Evolutionary conservation across 2,329 filamentous ascomycete genomes (phyloP).

Genomic region (Pseudogymnoascus sp.): DNA sequence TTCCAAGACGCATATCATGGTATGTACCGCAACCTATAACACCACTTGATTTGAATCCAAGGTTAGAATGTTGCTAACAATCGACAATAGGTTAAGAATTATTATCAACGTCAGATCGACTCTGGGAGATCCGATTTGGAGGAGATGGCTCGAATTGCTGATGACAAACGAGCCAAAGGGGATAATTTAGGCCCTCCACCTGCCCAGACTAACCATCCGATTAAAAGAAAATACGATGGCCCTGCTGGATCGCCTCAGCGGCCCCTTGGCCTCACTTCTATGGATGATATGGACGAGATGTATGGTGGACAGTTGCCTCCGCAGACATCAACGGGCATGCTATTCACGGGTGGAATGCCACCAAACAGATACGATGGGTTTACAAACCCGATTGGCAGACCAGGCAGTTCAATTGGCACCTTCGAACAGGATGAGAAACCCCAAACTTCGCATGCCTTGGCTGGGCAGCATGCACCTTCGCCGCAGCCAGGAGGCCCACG

Average conservation of each 20-base stretch:
- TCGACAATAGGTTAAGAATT: slow-evolving; percentile 54
- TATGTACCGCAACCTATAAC: slow-evolving; percentile 33
- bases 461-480: slow-evolving; percentile 21
- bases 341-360: not conserved
- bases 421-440: slow-evolving; percentile 1
- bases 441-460: slow-evolving; percentile 10
- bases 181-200: slow-evolving; percentile 54
- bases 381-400: not conserved
- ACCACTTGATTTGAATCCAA: slow-evolving; percentile 21
- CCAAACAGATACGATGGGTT: slow-evolving; percentile 2
- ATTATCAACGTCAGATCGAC: slow-evolving; percentile 56
- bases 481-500: slow-evolving; percentile 19
- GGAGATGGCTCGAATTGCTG: slow-evolving; percentile 50
- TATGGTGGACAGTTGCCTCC: slow-evolving; percentile 10
- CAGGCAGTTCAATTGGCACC: slow-evolving; percentile 1
- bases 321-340: slow-evolving; percentile 14
- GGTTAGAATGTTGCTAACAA: slow-evolving; percentile 27
- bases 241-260: slow-evolving; percentile 33
- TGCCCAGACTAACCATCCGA: slow-evolving; percentile 42
- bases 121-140: slow-evolving; percentile 51
- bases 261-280: slow-evolving; percentile 39
- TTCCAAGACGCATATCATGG: slow-evolving; percentile 82
- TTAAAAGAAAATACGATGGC: slow-evolving; percentile 44
- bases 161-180: slow-evolving; percentile 45
- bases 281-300: slow-evolving; percentile 36